phyloP scores from a whole-genome alignment of 2,329 filamentous ascomycete species.

The Grosmannia serpens region DNA sequence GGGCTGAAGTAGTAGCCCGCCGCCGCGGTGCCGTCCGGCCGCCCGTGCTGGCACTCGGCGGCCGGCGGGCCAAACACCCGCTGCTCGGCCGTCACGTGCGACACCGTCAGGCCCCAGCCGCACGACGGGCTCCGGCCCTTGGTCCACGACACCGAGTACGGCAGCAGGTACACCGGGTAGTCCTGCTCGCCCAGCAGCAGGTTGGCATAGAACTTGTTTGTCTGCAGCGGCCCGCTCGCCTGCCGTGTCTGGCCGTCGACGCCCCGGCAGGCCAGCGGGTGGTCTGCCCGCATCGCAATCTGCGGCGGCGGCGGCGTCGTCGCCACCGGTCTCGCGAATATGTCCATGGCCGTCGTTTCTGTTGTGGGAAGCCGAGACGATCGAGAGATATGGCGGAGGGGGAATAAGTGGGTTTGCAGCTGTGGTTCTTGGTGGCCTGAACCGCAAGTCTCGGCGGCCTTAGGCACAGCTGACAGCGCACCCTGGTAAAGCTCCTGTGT shows the following conservation, averaged over 20 bases:
- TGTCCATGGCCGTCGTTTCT: constrained; percentile 22
- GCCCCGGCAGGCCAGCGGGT: constrained; percentile 45
- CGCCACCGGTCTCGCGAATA: constrained; percentile 45
- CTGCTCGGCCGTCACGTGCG: constrained; percentile 59
- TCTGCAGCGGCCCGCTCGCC: constrained; percentile 43
- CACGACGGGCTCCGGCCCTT: constrained; percentile 48
- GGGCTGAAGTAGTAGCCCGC: constrained; percentile 69
- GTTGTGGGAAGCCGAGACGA: neutral
- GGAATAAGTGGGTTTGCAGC: too few relatives aligned
- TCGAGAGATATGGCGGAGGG: neutral
- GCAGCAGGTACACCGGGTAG: constrained; percentile 61
- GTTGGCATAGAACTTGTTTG: constrained; percentile 76
- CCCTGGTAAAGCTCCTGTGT: too few relatives aligned
- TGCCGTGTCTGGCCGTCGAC: constrained; percentile 20
- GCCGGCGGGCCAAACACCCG: constrained; percentile 52
- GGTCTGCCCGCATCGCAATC: constrained; percentile 38
- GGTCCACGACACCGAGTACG: constrained; percentile 59
- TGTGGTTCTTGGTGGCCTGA: too few relatives aligned
- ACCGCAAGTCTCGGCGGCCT: too few relatives aligned
- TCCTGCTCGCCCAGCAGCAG: constrained; percentile 66
- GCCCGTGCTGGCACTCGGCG: constrained; percentile 13
- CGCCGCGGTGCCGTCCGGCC: constrained; percentile 33
- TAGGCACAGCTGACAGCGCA: too few relatives aligned
- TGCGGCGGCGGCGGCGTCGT: constrained; percentile 36
- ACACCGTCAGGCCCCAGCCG: constrained; percentile 69